These are phyloP conservation scores for Stemphylium beticola DNA, from an alignment of 2,329 filamentous ascomycete species.

Conservation along the genomic window DNA sequence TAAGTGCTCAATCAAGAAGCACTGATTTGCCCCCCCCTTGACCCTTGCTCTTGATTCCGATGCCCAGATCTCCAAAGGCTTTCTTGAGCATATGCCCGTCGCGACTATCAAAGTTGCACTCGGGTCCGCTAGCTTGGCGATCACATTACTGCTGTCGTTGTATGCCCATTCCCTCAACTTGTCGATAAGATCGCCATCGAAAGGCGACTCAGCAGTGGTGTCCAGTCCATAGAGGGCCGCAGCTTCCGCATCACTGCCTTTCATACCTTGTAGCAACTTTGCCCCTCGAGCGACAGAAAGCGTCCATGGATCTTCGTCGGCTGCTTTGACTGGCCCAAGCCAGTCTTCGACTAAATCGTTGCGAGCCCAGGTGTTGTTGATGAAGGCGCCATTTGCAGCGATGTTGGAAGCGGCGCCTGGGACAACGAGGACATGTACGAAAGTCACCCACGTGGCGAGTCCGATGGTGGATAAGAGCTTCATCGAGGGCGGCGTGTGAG, in stretches of 20 bases:
- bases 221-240: constrained; percentile 11
- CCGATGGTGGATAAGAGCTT: not conserved
- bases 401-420: not conserved
- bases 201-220: constrained; percentile 8
- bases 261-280: constrained; percentile 21
- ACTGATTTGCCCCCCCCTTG: constrained; percentile 21
- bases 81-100: constrained; percentile 10
- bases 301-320: constrained; percentile 4
- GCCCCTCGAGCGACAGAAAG: constrained; percentile 12
- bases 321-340: not conserved
- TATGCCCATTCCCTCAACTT: constrained; percentile 18
- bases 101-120: constrained; percentile 14
- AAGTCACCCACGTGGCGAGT: not conserved
- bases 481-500: not conserved
- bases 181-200: constrained; percentile 12
- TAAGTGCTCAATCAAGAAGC: constrained; percentile 22
- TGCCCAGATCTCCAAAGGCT: constrained; percentile 9
- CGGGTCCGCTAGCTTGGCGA: constrained; percentile 7
- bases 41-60: constrained; percentile 12
- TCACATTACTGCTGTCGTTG: constrained; percentile 12
- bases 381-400: not conserved
- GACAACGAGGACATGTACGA: not conserved
- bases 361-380: not conserved
- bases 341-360: not conserved
- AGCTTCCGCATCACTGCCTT: constrained; percentile 12